Evolutionary conservation across 768 basidiomycete species (phyloP), one percentile per base, ranked within the genome.

Genomic region (Melanogaster broomeanus): DNA sequence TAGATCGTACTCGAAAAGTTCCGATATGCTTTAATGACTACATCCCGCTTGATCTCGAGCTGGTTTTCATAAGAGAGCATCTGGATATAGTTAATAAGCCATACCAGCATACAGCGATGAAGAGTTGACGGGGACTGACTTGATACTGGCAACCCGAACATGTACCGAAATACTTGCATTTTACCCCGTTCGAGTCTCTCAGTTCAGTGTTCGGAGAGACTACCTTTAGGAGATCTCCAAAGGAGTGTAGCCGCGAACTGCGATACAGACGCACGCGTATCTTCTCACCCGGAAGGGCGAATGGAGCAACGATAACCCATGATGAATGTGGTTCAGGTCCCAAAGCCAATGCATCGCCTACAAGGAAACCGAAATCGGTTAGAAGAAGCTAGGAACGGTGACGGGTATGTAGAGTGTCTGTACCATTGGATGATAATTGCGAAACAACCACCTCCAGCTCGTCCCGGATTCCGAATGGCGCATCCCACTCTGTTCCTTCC

Each of bases 81-180:
- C 84, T 93, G 52, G 4, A 25, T 7, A n/a, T 1, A 24, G 11
- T 49, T 27, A 47, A 51, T 24, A n/a, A n/a, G n/a, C n/a, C n/a
- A 37, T 31, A 18, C 5, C 22, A 19, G 6, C 37, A 27, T 31
- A 31, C 12, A 31, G 15, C 15, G n/a, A 34, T 18, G 4, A 16
- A 12, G 16, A 7, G 21, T 16, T 12, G 40, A 37, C 6, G 28
- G 22, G 16, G 47, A 59, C 72, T 15, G 35, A 88, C 91, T 75
- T 97, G 94, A 66, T 93, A 93, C 68, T 98, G 96, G 66, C 96
- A 99, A 2, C 96, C 96, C 1, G 83, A 90, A 68, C 95, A 98
- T 34, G 72, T 74, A 0, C 88, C 88, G 73, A 97, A 98, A 66
- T 98, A 94, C 55, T 83, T 81, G 72, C 96, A 98, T 54, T 77